Evolutionary conservation across 305 asterid species (phyloP).

Genomic region (Fraxinus nigra): DNA sequence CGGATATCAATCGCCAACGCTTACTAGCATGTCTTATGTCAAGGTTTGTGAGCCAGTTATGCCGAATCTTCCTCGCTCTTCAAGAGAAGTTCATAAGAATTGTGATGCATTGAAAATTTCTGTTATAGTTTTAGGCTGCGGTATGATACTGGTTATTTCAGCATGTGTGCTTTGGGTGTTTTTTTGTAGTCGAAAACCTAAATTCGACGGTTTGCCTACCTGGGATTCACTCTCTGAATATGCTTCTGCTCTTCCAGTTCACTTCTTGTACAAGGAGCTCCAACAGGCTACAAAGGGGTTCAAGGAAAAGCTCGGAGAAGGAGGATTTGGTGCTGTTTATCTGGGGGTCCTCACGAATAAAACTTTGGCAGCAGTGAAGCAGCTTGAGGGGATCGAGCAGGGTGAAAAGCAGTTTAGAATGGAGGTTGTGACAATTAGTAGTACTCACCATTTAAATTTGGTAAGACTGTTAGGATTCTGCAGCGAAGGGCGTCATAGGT

Average conservation of each 20-base stretch:
- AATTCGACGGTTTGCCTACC: slow-evolving; percentile 44
- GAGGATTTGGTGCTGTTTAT: slow-evolving; percentile 80
- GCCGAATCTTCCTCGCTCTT: slow-evolving; percentile 40
- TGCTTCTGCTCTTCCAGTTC: slow-evolving; percentile 76
- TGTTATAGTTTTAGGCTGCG: slow-evolving; percentile 35
- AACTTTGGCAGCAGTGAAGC: slow-evolving; percentile 44
- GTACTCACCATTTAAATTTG: slow-evolving; percentile 55
- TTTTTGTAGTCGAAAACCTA: slow-evolving; percentile 34
- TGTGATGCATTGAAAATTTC: slow-evolving; percentile 28
- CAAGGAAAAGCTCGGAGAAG: slow-evolving; percentile 71
- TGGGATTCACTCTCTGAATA: slow-evolving; percentile 35
- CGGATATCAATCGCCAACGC: slow-evolving; percentile 55
- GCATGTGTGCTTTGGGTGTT: slow-evolving; percentile 37
- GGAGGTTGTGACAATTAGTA: slow-evolving; percentile 54
- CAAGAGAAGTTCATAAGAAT: background rate
- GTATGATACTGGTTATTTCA: slow-evolving; percentile 37
- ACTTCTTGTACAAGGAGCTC: slow-evolving; percentile 62
- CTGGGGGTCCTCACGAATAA: slow-evolving; percentile 51
- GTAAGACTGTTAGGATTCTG: slow-evolving; percentile 49
- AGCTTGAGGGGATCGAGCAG: slow-evolving; percentile 50
- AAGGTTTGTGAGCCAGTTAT: slow-evolving; percentile 56
- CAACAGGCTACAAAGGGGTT: slow-evolving; percentile 55
- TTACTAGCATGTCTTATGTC: slow-evolving; percentile 61
- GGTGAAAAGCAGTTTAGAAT: slow-evolving; percentile 48
- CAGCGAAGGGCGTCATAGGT: slow-evolving; percentile 46